Conservation (phyloP, 345 rosid genomes). For the Gossypium longicalyx region DNA sequence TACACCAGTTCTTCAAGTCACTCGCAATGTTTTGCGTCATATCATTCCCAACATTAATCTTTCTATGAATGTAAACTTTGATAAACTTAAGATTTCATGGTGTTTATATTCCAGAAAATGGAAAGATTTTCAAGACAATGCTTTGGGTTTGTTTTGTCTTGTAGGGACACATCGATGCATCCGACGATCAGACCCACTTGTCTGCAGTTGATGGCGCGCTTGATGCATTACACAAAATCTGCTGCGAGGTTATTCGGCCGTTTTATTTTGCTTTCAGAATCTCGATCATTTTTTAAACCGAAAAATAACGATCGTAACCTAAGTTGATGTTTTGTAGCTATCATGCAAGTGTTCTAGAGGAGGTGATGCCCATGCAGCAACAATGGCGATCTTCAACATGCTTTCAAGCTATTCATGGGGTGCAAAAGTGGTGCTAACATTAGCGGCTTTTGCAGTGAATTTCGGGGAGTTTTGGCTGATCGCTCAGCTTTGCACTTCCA, state of each 20-base stretch:
- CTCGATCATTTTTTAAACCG: too few species aligned
- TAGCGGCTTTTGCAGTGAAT: slow-evolving; percentile 43
- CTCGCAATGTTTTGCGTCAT: slow-evolving; percentile 29
- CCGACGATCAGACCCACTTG: slow-evolving; percentile 19
- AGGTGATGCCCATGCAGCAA: slow-evolving; percentile 38
- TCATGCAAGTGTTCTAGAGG: slow-evolving; percentile 46
- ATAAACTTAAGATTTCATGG: neutral
- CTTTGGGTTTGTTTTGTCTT: neutral
- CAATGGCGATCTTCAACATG: slow-evolving; percentile 34
- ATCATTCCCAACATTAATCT: slow-evolving; percentile 32
- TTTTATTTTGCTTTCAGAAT: too few species aligned
- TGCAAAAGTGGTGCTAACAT: slow-evolving; percentile 39
- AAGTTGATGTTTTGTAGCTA: slow-evolving; percentile 21
- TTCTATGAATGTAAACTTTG: slow-evolving; percentile 25
- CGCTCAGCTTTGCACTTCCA: slow-evolving; percentile 24
- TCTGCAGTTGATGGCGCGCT: slow-evolving; percentile 23
- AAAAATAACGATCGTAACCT: too few species aligned
- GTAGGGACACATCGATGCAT: slow-evolving; percentile 16
- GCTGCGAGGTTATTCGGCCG: slow-evolving; percentile 35
- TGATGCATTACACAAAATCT: slow-evolving; percentile 35
- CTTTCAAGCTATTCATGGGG: slow-evolving; percentile 44
- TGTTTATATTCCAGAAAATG: neutral
- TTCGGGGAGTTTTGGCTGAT: slow-evolving; percentile 45
- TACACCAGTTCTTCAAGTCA: slow-evolving; percentile 30
- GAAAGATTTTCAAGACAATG: neutral